Base-by-base conservation (phyloP, 495 filamentous ascomycete genomes). In the Penicillium egyptiacum region DNA sequence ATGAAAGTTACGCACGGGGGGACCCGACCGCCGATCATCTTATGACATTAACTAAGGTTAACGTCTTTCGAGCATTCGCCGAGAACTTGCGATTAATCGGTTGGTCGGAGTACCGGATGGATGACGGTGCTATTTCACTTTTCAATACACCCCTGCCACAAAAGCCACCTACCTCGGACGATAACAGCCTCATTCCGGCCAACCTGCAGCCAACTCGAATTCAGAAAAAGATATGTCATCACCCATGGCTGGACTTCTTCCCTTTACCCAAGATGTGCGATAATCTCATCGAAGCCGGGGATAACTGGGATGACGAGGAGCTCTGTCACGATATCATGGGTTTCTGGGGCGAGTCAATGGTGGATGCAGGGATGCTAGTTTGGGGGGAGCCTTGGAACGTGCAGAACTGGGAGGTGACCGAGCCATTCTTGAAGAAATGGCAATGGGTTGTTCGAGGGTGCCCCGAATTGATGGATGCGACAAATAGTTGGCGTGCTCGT, bases 231-330 rank as follows among this genome's bases (percentile, higher is more conserved):
- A 62, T 69, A 6, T 62, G 67, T 1, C 82, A 85, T 49, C 77
- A 79, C 46, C 75, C 78, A 0, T 85, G 81, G 75, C 61, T 85
- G 17, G 81, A 84, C 55, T 72, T 83, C 45, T 77, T 83, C 47
- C 82, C 81, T 3, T 68, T 75, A 30, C 73, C 75, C 17, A 66
- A 62, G 19, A 68, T 84, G 59, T 74, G 82, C 2, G 78, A 84
- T 46, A 81, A 81, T 40, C 61, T 81, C 20, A 77, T 84, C 37
- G 50, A 60, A 22, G 66, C 73, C 2, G 68, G 68, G 1, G 72
- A 74, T 37, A 37, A 46, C 1, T 76, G 78, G 57, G 75, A 81
- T 17, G 72, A 80, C 16, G 71, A 75, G 8, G 70, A 79, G 22
- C 66, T 83, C 8, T 80, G 77, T 39, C 33, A 59, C 6, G 81